Evolutionary conservation across 164 flowering plant species (phyloP), one percentile per base, ranked within the genome.

Genomic region (Taxillus chinensis): DNA sequence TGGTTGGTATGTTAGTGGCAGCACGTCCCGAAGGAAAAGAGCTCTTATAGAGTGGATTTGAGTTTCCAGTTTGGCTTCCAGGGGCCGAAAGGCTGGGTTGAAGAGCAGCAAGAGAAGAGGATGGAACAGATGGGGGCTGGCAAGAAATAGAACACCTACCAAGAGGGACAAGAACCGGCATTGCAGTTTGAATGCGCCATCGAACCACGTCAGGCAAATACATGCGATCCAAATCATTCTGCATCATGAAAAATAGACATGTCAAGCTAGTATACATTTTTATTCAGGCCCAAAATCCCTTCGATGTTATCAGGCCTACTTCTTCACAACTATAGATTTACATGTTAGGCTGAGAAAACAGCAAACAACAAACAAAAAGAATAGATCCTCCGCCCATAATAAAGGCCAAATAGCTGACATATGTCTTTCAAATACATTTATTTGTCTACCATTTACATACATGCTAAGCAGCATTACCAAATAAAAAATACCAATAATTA

Each of bases 141-240:
- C 95, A 89, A 39, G 89, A 83, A 46, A 89, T 48, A 17, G 74
- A 71, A 39, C 64, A 70, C 5, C 86, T 77, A 5, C 54, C 59
- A 39, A 82, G 75, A 50, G 85, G 81, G 17, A 79, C 67, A 40
- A 83, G 79, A 27, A 84, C 63, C 0, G 99, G 99, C 95, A 95
- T 89, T 59, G 98, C 95, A 62, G 95, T 74, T 78, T 95, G 96
- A 62, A 95, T 81, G 7, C 99, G 98, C 85, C 85, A 78, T 39
- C 98, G 75, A 51, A 92, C 71, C 5, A 70, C 59, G 55, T 84
- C 87, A 16, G 99, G 98, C 66, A 95, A 67, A 45, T 85, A 86
- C 99, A 95, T 89, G 27, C 80, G 78, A 64, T 86, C 88, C 80
- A 95, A 77, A 1, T 91, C 99, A 69, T 72, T 82, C 99, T 95